Percentiles rank a stretch among this genome's conserved stretches.
Conservation (phyloP, 352 stramenopile species). For the Globisporangium rhizosaccharum region DNA sequence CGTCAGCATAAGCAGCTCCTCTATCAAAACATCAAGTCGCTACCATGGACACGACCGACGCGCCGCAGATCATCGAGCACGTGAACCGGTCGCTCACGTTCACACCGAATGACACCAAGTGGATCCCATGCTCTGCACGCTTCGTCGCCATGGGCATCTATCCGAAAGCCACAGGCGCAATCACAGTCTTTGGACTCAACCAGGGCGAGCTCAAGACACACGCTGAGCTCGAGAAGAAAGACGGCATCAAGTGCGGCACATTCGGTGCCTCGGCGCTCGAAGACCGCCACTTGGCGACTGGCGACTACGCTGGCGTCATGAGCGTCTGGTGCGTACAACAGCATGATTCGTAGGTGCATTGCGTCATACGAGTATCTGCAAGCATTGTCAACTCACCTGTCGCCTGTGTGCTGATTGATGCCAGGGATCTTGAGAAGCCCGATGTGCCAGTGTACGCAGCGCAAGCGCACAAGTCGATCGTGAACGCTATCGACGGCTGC, state of each 20-base stretch:
- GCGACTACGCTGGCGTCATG: constrained; percentile 74
- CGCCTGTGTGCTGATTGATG: background rate
- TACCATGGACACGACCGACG: constrained; percentile 93
- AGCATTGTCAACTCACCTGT: background rate
- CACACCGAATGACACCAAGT: constrained; percentile 93
- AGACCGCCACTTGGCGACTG: constrained; percentile 82
- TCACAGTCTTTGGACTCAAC: constrained; percentile 90
- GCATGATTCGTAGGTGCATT: background rate
- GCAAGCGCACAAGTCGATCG: constrained; percentile 90
- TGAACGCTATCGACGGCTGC: constrained; percentile 95
- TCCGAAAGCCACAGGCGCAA: constrained; percentile 88
- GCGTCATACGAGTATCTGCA: background rate
- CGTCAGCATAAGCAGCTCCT: background rate
- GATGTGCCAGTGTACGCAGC: constrained; percentile 81
- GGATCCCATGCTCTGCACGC: constrained; percentile 91
- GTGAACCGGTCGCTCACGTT: constrained; percentile 89
- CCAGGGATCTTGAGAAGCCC: constrained; percentile 79
- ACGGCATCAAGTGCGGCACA: constrained; percentile 95
- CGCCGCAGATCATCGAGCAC: constrained; percentile 97
- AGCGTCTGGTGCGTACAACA: constrained; percentile 45
- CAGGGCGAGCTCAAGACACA: constrained; percentile 78
- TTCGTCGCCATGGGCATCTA: constrained; percentile 93
- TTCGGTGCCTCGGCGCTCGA: constrained; percentile 92
- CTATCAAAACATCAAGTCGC: no score
- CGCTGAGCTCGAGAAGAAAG: constrained; percentile 66